Evolutionary conservation across 108 stramenopile genomes (phyloP).

Genomic region (Stephanodiscus triporus): DNA sequence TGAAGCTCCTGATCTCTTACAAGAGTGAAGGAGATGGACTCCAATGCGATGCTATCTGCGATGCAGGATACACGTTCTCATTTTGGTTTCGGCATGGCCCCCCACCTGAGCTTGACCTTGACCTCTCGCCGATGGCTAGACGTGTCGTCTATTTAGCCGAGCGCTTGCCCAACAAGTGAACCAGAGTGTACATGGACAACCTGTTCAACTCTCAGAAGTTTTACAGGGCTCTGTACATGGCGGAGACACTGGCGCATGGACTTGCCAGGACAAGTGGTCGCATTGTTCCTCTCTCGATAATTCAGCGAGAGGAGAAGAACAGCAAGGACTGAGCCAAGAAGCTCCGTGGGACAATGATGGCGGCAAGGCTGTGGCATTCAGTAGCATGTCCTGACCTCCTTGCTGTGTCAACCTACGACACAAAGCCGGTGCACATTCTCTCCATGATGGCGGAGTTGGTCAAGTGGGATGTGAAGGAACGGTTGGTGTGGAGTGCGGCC

Average conservation of each 20-base stretch:
- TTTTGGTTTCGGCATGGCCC: conserved; percentile 1
- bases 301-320: conserved; percentile 6
- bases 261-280: not conserved
- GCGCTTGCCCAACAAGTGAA: not conserved
- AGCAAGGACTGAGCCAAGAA: not conserved
- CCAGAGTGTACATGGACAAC: conserved; percentile 1
- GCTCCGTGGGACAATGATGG: conserved; percentile 9
- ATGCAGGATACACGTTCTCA: conserved; percentile 17
- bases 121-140: not conserved
- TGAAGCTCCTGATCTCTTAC: conserved; percentile 30
- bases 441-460: conserved; percentile 1
- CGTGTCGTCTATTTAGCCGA: not conserved
- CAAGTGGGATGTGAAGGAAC: conserved; percentile 24
- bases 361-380: not conserved
- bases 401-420: conserved; percentile 24
- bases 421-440: conserved; percentile 33
- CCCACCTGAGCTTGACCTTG: not conserved
- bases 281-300: not conserved
- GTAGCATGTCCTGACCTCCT: conserved; percentile 4
- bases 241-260: not conserved
- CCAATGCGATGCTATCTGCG: conserved; percentile 17
- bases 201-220: conserved; percentile 7
- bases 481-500: conserved; percentile 12
- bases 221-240: not conserved
- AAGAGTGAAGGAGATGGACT: conserved; percentile 46